Percentiles rank a stretch among this genome's conserved stretches.
These are phyloP conservation scores for Marsdenia floribunda DNA, from an alignment of 257 asterid species.

Conservation along the genomic window DNA sequence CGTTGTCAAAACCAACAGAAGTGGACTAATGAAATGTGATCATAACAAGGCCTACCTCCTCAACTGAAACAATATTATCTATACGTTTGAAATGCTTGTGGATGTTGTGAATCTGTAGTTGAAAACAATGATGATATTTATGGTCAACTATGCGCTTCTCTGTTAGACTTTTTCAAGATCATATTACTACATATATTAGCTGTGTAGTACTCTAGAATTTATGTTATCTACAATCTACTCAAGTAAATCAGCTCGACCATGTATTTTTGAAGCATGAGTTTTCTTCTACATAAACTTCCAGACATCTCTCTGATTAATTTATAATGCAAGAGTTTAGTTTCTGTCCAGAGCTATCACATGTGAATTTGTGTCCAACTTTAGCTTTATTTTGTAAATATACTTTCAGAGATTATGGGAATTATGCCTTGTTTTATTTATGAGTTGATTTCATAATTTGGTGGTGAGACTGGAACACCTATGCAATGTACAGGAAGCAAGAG, in stretches of 20 bases:
- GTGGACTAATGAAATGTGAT: neutral
- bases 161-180: neutral
- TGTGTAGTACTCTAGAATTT: neutral
- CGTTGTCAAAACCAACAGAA: neutral
- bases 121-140: neutral
- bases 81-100: neutral
- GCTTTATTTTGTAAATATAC: neutral
- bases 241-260: neutral
- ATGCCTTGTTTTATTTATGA: neutral
- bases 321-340: neutral
- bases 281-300: neutral
- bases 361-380: neutral
- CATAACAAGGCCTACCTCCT: neutral
- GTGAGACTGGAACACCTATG: neutral
- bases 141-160: neutral
- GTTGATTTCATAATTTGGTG: slow-evolving; percentile 13
- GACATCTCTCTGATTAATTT: neutral
- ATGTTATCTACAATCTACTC: neutral
- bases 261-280: neutral
- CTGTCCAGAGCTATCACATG: neutral
- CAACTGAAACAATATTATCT: neutral
- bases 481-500: slow-evolving; percentile 79
- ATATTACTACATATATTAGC: neutral
- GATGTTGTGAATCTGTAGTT: neutral
- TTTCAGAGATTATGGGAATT: neutral